These are phyloP conservation scores for Avena insularis DNA, from an alignment of 176 grass and related monocot species.

Conservation along the genomic window DNA sequence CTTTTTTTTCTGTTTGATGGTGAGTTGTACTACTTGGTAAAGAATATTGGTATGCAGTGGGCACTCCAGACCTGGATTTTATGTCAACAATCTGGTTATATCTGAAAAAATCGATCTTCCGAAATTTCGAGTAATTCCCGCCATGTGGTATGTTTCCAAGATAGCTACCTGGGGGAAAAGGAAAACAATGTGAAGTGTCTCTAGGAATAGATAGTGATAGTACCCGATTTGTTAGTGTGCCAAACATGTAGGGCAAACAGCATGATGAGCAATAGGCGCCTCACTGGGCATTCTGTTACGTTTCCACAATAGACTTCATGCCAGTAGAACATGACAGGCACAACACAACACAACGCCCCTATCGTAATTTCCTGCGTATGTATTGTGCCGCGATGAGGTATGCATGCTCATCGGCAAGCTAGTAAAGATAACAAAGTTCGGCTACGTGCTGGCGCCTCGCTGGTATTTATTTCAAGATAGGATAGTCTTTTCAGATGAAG, in stretches of 20 bases:
- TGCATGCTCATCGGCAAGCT: background rate
- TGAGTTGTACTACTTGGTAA: background rate
- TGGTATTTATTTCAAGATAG: constrained; percentile 23
- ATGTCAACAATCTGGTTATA: background rate
- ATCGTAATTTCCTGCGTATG: constrained; percentile 1
- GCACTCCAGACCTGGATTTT: background rate
- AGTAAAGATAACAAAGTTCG: background rate
- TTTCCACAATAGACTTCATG: constrained; percentile 36
- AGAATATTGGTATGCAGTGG: background rate
- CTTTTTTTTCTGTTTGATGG: background rate
- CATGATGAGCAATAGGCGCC: constrained; percentile 5
- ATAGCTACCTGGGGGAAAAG: background rate
- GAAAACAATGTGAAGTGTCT: background rate
- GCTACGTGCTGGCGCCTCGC: background rate
- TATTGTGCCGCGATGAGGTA: background rate
- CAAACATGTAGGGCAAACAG: background rate
- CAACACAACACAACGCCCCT: background rate
- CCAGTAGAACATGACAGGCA: constrained; percentile 20
- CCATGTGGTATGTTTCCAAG: background rate
- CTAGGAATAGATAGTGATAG: constrained; percentile 7
- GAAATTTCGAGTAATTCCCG: background rate
- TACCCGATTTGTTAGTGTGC: constrained; percentile 1
- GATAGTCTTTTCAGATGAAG: background rate
- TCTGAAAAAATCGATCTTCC: background rate
- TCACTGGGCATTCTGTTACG: constrained; percentile 13